A percentile compares a stretch with the other conserved stretches of the same genome.
Evolutionary conservation across 371 early-diverging fungal species (phyloP).

Genomic region (Mucor circinelloides): DNA sequence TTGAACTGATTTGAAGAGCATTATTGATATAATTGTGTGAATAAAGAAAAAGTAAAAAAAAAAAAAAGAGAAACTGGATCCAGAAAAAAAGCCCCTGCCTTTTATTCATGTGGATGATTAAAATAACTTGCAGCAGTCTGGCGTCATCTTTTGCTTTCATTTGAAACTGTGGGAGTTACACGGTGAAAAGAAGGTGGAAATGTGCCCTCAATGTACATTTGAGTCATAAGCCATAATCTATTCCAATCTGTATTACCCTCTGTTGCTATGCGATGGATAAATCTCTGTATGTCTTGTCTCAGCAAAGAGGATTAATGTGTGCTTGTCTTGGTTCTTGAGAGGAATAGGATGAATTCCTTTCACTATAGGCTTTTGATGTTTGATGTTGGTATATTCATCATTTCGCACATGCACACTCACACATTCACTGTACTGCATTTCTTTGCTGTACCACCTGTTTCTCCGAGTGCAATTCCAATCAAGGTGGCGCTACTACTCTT

Average conservation of each 20-base stretch:
- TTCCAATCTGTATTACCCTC: background rate
- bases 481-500: background rate
- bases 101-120: background rate
- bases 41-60: background rate
- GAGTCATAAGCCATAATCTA: background rate
- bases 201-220: background rate
- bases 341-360: too few species aligned
- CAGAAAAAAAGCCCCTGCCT: conserved; percentile 7
- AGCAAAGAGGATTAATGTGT: too few species aligned
- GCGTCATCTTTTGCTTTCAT: conserved; percentile 9
- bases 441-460: background rate
- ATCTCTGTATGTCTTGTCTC: background rate
- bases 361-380: background rate
- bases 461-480: background rate
- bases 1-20: conserved; percentile 21
- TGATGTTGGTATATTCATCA: background rate
- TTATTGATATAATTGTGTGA: conserved; percentile 2
- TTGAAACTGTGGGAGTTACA: conserved; percentile 4
- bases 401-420: background rate
- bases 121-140: conserved; percentile 1
- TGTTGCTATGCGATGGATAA: background rate
- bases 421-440: background rate
- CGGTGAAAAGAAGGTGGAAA: background rate
- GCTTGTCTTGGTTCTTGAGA: too few species aligned
- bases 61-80: background rate